phyloP scores from a whole-genome alignment of 2,329 filamentous ascomycete species.

The Pyricularia sp. region DNA sequence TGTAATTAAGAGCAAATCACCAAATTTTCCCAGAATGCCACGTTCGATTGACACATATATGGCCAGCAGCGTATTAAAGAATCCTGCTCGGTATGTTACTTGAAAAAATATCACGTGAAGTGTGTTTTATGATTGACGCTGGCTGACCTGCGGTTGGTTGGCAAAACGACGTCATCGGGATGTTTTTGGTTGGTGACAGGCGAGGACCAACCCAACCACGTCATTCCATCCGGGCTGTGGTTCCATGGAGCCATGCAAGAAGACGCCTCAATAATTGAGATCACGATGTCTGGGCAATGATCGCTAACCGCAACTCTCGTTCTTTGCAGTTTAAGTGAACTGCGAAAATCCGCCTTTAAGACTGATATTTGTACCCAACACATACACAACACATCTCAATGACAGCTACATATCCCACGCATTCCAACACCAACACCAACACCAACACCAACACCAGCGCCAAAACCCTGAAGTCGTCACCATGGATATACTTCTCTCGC shows the following conservation, averaged over 20 bases:
- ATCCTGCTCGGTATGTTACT: not conserved
- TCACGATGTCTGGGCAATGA: not conserved
- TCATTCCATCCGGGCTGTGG: not conserved
- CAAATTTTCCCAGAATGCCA: too few relatives aligned
- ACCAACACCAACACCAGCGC: not conserved
- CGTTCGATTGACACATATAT: not conserved
- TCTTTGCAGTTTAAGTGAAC: not conserved
- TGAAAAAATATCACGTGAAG: not conserved
- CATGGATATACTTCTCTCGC: conserved; percentile 57
- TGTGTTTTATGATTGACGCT: not conserved
- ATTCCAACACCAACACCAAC: not conserved
- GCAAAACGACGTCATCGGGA: not conserved
- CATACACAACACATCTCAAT: not conserved
- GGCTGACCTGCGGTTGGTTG: not conserved
- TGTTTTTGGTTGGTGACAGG: not conserved
- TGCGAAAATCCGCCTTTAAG: not conserved
- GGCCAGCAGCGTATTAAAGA: not conserved
- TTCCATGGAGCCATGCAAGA: not conserved
- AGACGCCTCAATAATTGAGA: not conserved
- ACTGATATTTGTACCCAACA: not conserved
- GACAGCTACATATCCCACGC: not conserved
- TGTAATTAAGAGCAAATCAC: too few relatives aligned
- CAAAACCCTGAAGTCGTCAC: conserved; percentile 2
- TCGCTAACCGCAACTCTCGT: not conserved
- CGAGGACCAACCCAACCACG: not conserved